Base-by-base conservation (phyloP, 2,329 filamentous ascomycete species). In the Fusarium equiseti region DNA sequence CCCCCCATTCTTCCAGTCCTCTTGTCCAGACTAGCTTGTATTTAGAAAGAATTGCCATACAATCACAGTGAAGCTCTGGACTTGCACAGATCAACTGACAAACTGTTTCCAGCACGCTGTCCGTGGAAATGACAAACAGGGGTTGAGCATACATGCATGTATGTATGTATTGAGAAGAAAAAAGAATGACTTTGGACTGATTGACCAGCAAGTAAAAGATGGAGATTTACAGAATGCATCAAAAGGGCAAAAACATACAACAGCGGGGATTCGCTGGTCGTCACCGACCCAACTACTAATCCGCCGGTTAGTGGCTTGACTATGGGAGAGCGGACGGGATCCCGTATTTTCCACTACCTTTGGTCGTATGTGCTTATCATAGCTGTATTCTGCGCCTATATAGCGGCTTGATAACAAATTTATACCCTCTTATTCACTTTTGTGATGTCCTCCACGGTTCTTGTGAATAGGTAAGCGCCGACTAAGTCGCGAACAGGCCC, bases 301-400 rank as follows among this genome's bases (percentile, higher is more conserved):
- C 46, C 46, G 46, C 46, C 46, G 46, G 46, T 50, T 50, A 32
- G 46, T 24, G 46, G 46, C 46, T 50, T 50, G 46, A 50, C 46
- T 50, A 50, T 50, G 29, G 46, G 46, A 50, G 46, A 50, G 29
- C 46, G 46, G 46, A 50, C 46, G 46, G 46, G 46, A 50, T 50
- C 46, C 46, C 46, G 46, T 50, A 50, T 50, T 50, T 50, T 50
- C 46, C 46, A 50, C 46, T 50, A 50, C 48, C 48, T 50, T 35
- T 50, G 48, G 48, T 50, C 48, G 48, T 50, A 50, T 35, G 48
- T 50, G 4, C 15, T 20, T 11, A 8, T 10, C 1, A 10, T 4
- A 1, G 13, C 32, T 10, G 32, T 18, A 35, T 1, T 6, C 10
- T 35, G 0, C 2, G 0, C 5, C 0, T 3, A 35, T 35, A 29